Conservation (phyloP, 2,329 filamentous ascomycete genomes). For the Rhinocladiella similis region DNA sequence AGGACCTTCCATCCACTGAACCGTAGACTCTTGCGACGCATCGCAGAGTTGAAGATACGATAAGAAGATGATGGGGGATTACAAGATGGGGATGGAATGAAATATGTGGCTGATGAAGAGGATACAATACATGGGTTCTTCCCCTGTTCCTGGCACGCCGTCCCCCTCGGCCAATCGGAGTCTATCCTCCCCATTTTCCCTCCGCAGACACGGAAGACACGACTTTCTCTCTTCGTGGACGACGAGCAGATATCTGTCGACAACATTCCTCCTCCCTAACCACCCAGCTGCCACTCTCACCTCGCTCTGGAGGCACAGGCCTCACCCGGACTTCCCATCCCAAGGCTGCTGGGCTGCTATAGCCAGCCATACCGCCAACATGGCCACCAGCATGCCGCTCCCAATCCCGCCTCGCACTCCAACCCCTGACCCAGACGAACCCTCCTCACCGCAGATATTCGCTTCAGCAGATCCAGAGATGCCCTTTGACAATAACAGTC, state of each 20-base stretch:
- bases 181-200: too few relatives aligned
- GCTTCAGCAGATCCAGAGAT: conserved; percentile 28
- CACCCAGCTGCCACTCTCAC: too few relatives aligned
- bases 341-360: too few relatives aligned
- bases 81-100: background rate
- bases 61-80: background rate
- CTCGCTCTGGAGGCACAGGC: background rate
- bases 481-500: conserved; percentile 44
- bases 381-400: conserved; percentile 48
- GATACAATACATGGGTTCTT: background rate
- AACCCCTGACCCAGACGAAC: conserved; percentile 60
- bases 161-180: background rate
- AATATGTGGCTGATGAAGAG: background rate
- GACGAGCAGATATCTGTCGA: background rate
- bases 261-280: background rate
- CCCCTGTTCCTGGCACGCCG: background rate
- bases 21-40: conserved; percentile 14
- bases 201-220: too few relatives aligned
- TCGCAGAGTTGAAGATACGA: conserved; percentile 11
- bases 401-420: conserved; percentile 64
- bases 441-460: conserved; percentile 19
- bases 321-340: background rate
- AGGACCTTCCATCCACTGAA: conserved; percentile 39
- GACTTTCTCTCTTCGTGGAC: background rate
- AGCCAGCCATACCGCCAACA: background rate